Conservation (phyloP, 2,329 filamentous ascomycete species). For the Colletotrichum falcatum region DNA sequence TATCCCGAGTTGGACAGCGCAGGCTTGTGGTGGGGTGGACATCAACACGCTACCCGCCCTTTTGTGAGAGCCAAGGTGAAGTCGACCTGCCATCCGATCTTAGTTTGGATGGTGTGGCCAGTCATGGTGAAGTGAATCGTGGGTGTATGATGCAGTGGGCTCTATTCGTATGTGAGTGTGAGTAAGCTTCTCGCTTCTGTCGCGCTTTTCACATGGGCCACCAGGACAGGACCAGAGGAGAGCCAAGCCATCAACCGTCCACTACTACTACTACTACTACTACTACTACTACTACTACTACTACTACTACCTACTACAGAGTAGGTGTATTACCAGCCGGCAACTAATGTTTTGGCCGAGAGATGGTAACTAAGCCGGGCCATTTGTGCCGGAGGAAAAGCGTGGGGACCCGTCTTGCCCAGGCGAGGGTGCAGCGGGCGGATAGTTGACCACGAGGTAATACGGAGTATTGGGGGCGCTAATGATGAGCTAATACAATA, state of each 20-base stretch:
- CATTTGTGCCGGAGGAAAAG: slow-evolving; percentile 9
- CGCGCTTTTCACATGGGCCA: no score
- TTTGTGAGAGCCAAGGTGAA: neutral
- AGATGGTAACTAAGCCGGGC: neutral
- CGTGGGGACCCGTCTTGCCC: slow-evolving; percentile 1
- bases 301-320: no score
- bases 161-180: slow-evolving; percentile 1
- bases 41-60: neutral
- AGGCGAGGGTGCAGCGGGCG: slow-evolving; percentile 4
- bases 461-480: slow-evolving; percentile 20
- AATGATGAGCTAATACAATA: neutral
- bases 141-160: neutral
- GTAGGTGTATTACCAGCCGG: neutral
- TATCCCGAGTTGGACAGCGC: neutral
- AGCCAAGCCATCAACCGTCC: neutral
- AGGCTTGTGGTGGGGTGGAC: neutral
- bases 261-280: no score
- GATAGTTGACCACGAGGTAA: slow-evolving; percentile 9
- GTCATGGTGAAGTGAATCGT: neutral
- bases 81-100: slow-evolving; percentile 32
- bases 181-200: neutral
- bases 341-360: slow-evolving; percentile 2
- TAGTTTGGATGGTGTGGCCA: slow-evolving; percentile 26
- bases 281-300: no score
- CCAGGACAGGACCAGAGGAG: neutral